Conservation (phyloP, 1,139 yeast genomes). For the Hansenula lynferdii region DNA sequence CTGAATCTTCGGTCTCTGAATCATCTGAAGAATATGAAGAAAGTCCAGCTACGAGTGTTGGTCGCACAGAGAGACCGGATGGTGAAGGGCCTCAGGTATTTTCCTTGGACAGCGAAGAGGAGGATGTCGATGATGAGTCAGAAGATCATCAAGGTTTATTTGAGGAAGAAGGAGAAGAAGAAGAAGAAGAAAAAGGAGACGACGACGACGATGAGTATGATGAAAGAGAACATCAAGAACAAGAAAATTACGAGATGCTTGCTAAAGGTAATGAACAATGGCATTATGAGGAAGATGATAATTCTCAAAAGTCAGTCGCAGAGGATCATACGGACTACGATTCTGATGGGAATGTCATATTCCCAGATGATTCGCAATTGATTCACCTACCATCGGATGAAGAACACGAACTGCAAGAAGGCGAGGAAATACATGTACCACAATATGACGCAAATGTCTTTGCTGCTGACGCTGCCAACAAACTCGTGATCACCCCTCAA, state of each 20-base stretch:
- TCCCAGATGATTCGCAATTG: slow-evolving; percentile 4
- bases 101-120: too few relatives aligned
- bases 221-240: slow-evolving; percentile 17
- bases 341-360: slow-evolving; percentile 5
- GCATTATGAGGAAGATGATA: not conserved
- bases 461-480: not conserved
- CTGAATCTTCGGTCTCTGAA: too few relatives aligned
- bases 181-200: slow-evolving; percentile 20
- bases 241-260: slow-evolving; percentile 1
- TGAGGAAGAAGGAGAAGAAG: slow-evolving; percentile 23
- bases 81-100: too few relatives aligned
- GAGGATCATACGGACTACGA: not conserved
- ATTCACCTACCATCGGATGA: slow-evolving; percentile 5
- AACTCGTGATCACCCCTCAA: not conserved
- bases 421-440: not conserved
- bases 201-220: slow-evolving; percentile 5
- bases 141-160: too few relatives aligned
- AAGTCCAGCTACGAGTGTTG: too few relatives aligned
- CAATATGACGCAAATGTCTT: not conserved
- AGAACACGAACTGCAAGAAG: slow-evolving; percentile 8
- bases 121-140: too few relatives aligned
- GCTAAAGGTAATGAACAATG: not conserved
- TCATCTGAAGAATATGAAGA: too few relatives aligned
- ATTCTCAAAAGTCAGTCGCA: not conserved
- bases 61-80: too few relatives aligned